Base-by-base conservation (phyloP, 306 rosid species). In the Cicer yamashitae region DNA sequence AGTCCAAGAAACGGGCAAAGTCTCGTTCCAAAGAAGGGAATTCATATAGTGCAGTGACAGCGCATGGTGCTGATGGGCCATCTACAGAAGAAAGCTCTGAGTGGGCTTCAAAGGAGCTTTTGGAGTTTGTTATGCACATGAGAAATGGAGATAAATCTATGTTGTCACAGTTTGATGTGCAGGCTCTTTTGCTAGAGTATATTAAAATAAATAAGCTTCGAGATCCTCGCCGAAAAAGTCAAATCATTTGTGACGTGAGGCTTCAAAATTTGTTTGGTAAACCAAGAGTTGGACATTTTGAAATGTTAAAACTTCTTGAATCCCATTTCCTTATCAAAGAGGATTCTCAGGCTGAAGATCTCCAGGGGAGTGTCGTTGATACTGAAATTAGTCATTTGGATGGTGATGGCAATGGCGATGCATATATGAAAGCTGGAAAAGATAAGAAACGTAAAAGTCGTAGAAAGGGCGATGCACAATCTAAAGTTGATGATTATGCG, bases 121-220 rank as follows among this genome's bases (percentile, higher is more conserved):
- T 96, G 85, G 99, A 92, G 84, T 96, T 96, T 84, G 99, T 96
- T 60, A 92, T 88, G 91, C 99, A 96, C 87, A 96, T 96, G 99
- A 87, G 89, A 80, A 84, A 83, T 68, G 99, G 98, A 20, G 91
- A 90, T 67, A 59, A 75, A 22, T 86, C 96, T 71, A 75, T 86
- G 87, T 76, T 92, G 75, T 86, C 99, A 79, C 99, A 96, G 91
- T 96, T 96, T 82, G 99, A 96, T 74, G 99, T 96, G 52, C 99
- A 96, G 80, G 97, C 98, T 80, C 99, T 96, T 69, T 77, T 96
- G 86, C 89, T 96, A 73, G 99, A 96, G 79, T 96, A 96, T 81
- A 96, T 96, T 65, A 96, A 92, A 85, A 88, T 86, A 82, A 96
- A 96, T 75, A 90, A 96, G 79, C 98, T 92, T 37, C 89, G 99